Conservation (phyloP, 2,329 filamentous ascomycete genomes). For the Hirsutella thompsonii region DNA sequence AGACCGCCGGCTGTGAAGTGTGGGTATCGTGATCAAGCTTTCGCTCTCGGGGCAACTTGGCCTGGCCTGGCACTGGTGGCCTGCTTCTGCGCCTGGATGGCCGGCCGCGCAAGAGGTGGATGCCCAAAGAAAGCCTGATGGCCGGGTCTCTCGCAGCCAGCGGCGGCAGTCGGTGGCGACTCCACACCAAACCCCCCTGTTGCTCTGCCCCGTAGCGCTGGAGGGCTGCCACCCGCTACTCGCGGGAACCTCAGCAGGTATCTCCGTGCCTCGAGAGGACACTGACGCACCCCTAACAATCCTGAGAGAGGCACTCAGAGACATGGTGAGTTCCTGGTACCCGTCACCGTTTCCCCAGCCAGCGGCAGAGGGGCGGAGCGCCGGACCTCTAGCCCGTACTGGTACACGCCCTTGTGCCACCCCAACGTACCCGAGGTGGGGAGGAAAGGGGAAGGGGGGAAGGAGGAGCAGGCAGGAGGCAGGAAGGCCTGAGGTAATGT, state of each 20-base stretch:
- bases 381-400: not conserved
- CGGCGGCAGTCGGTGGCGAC: not conserved
- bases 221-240: not conserved
- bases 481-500: not conserved
- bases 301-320: not conserved
- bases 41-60: too few relatives aligned
- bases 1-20: too few relatives aligned
- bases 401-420: not conserved
- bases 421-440: not conserved
- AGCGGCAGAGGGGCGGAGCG: not conserved
- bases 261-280: not conserved
- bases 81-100: too few relatives aligned
- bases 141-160: not conserved
- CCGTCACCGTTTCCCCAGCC: not conserved
- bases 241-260: too few relatives aligned
- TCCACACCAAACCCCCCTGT: not conserved
- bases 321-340: not conserved
- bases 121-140: not conserved
- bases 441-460: not conserved
- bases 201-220: not conserved
- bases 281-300: not conserved
- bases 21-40: too few relatives aligned
- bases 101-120: not conserved
- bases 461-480: not conserved
- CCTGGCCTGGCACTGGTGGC: too few relatives aligned